Conservation (phyloP, 1,139 yeast genomes). For the Hansenula lynferdii region DNA sequence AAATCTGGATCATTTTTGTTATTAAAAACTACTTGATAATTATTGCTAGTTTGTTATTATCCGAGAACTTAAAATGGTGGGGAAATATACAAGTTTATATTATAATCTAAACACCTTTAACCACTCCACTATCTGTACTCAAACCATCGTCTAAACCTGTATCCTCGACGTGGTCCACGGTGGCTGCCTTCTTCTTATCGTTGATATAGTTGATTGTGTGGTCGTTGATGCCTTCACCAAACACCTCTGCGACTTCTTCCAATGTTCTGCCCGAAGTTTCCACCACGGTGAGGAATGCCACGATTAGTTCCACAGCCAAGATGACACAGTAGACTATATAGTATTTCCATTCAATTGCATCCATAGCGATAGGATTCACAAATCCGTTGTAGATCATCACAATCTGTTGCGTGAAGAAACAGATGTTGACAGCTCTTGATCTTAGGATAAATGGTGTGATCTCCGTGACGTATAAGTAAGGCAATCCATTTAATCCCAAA, state of each 20-base stretch:
- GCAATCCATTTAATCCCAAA: slow-evolving; percentile 28
- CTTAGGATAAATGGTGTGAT: slow-evolving; percentile 34
- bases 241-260: slow-evolving; percentile 43
- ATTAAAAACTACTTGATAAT: no score
- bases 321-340: slow-evolving; percentile 47
- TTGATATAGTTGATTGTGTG: not conserved
- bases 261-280: slow-evolving; percentile 49
- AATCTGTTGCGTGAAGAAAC: slow-evolving; percentile 27
- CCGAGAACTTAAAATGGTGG: no score
- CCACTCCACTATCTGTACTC: no score
- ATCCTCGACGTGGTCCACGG: not conserved
- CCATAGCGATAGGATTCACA: slow-evolving; percentile 59
- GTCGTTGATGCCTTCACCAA: slow-evolving; percentile 9
- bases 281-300: slow-evolving; percentile 38
- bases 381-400: slow-evolving; percentile 37
- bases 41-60: no score
- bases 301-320: slow-evolving; percentile 32
- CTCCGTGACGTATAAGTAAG: slow-evolving; percentile 32
- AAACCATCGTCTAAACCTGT: not conserved
- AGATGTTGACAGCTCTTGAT: slow-evolving; percentile 28
- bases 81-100: no score
- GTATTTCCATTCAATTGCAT: slow-evolving; percentile 53
- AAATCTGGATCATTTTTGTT: no score
- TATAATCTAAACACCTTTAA: no score
- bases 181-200: not conserved